Evolutionary conservation across 345 rosid genomes (phyloP), one percentile per base, ranked within the genome.

Genomic region (Acer campestre): DNA sequence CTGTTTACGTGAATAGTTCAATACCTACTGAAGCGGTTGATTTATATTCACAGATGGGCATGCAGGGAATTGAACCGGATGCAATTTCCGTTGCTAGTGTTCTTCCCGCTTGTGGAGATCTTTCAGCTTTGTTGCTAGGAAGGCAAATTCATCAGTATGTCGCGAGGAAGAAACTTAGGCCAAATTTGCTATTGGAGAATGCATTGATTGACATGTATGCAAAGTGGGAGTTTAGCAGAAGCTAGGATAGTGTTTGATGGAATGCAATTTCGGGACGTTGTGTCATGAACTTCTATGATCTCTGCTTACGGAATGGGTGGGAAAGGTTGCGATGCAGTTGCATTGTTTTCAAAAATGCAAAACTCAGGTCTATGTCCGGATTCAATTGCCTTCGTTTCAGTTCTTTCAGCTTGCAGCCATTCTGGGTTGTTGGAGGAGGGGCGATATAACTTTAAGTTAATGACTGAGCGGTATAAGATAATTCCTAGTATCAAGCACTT

Each of bases 201-300:
- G 27, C 27, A 25, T 25, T 25, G 27, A 25, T 25, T 25, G 27
- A 25, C 27, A 25, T 25, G 1, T 25, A 25, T 25, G 27, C 27
- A 25, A 25, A 1, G 27, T 25, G 95, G 95, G 51, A 85, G 90
- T 80, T 58, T 93, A 72, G 62, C 76, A 3, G 83, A 84, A 61
- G 93, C 93, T 2, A 87, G 86, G 75, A 84, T 81, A 61, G 89
- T 93, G 66, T 93, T 91, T 77, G 89, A 88, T 81, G 78, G 73
- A 51, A 91, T 91, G 90, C 77, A 74, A 48, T 84, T 84, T 35
- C 86, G 86, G 55, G 97, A 93, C 64, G 75, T 93, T 61, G 92
- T 85, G 69, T 84, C 97, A 25, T 91, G 95, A 92, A 91, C 97
- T 82, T 88, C 92, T 35, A 83, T 93, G 89, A 85, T 93, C 70